Conservation (phyloP, 352 stramenopile species). For the Thalassiosira hispida region DNA sequence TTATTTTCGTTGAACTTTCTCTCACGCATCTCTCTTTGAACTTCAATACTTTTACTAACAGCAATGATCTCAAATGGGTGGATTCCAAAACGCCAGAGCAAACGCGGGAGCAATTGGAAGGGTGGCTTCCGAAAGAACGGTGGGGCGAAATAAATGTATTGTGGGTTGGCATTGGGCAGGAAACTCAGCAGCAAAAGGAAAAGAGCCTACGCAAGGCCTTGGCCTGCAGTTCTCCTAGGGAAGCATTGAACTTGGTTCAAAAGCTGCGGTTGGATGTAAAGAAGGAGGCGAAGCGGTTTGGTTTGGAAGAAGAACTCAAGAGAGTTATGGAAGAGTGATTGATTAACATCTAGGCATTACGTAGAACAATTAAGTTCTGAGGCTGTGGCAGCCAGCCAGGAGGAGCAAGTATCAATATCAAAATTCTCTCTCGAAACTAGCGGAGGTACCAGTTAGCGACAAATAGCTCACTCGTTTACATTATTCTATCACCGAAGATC, state of each 20-base stretch:
- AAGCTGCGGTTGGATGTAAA: conserved; percentile 69
- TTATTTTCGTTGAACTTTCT: background rate
- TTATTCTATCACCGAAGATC: too few relatives aligned
- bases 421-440: too few relatives aligned
- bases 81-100: conserved; percentile 90
- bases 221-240: conserved; percentile 58
- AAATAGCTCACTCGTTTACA: too few relatives aligned
- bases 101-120: conserved; percentile 92
- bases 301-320: conserved; percentile 60
- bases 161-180: conserved; percentile 96
- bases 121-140: conserved; percentile 89
- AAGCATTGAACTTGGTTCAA: conserved; percentile 74
- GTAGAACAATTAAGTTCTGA: too few relatives aligned
- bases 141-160: conserved; percentile 93
- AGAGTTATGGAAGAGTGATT: conserved; percentile 13
- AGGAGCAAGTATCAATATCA: too few relatives aligned
- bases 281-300: conserved; percentile 68
- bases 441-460: too few relatives aligned
- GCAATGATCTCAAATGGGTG: conserved; percentile 93
- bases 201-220: conserved; percentile 81
- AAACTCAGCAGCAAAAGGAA: conserved; percentile 86
- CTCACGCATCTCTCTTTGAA: background rate
- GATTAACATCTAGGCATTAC: too few relatives aligned
- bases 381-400: too few relatives aligned
- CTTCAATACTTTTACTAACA: background rate